Conservation (phyloP, 768 basidiomycete species). For the Erythrobasidium yunnanense region DNA sequence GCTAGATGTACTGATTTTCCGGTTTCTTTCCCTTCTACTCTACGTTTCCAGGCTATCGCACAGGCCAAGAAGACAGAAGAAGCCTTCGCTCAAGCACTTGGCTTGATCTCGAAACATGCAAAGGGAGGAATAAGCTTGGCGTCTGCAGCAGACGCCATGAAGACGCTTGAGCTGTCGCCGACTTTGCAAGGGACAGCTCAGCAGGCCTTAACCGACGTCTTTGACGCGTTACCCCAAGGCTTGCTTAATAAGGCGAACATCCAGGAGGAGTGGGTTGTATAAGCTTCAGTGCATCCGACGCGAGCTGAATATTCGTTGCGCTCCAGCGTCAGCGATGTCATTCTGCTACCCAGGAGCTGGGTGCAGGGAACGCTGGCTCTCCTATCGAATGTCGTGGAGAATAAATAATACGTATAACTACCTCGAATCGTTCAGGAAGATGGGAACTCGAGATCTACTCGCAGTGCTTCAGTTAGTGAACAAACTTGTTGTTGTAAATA, state of each 20-base stretch:
- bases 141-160: not conserved
- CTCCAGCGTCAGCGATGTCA: not conserved
- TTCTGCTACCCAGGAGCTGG: constrained; percentile 4
- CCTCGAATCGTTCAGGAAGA: too few species aligned
- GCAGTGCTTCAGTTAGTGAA: too few species aligned
- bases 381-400: not conserved
- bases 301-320: not conserved
- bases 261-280: not conserved
- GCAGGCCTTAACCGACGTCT: not conserved
- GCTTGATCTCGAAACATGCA: not conserved
- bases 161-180: not conserved
- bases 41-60: too few species aligned
- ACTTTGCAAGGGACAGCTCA: not conserved
- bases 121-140: not conserved
- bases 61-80: too few species aligned
- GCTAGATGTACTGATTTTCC: too few species aligned
- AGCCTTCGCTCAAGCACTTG: too few species aligned
- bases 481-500: too few species aligned
- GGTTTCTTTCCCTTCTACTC: too few species aligned
- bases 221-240: not conserved
- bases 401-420: too few species aligned
- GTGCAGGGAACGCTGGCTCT: not conserved
- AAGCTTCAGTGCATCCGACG: not conserved
- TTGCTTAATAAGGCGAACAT: not conserved
- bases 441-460: too few species aligned